These are phyloP conservation scores for Parmelia sp. DNA, from an alignment of 495 filamentous ascomycete species.

Conservation along the genomic window DNA sequence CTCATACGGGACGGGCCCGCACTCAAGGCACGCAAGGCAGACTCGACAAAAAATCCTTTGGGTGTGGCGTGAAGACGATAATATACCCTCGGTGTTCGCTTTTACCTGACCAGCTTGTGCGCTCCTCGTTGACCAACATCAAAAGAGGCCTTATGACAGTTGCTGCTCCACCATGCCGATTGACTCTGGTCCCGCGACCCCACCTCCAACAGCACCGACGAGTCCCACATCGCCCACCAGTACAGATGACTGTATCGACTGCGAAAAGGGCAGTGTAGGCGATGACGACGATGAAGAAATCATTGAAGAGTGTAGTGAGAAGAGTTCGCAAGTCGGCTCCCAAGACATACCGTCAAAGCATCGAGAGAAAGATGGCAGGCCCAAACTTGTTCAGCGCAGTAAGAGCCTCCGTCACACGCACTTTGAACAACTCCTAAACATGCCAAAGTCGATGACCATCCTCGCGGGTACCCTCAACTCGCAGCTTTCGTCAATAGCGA, in stretches of 20 bases:
- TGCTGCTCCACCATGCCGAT: constrained; percentile 9
- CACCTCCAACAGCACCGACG: constrained; percentile 22
- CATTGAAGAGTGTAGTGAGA: constrained; percentile 7
- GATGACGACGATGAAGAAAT: not conserved
- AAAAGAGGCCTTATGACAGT: not conserved
- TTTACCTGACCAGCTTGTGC: not conserved
- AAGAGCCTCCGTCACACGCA: not conserved
- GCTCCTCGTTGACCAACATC: not conserved
- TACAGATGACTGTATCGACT: not conserved
- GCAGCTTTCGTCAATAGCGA: constrained; percentile 34
- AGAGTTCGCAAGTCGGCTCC: not conserved
- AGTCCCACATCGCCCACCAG: constrained; percentile 16
- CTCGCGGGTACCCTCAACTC: constrained; percentile 34
- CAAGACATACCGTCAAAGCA: constrained; percentile 8
- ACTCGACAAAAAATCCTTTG: not conserved
- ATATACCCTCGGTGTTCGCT: not conserved
- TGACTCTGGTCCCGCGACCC: constrained; percentile 13
- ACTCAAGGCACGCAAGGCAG: not conserved
- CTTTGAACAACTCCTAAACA: not conserved
- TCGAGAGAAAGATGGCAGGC: constrained; percentile 19
- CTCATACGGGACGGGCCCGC: not conserved
- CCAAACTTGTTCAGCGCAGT: constrained; percentile 23
- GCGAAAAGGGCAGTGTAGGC: not conserved
- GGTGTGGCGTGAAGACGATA: not conserved
- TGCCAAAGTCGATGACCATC: constrained; percentile 31